Percentiles rank a stretch among this genome's conserved stretches.
Conservation (phyloP, 345 rosid genomes). For the Leavenworthia alabamica region DNA sequence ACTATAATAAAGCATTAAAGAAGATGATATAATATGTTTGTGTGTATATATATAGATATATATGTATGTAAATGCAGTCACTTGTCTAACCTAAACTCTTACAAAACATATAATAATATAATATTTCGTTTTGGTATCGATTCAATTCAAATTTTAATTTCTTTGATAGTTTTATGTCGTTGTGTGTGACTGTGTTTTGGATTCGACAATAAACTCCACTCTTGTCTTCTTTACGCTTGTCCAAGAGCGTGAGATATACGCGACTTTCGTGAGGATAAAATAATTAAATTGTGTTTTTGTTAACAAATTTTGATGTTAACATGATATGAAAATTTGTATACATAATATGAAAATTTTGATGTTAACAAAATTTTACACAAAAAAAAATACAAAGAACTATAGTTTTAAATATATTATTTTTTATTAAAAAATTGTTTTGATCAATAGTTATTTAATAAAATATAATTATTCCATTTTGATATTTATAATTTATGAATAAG, state of each 20-base stretch:
- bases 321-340: no score
- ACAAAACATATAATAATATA: neutral
- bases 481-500: no score
- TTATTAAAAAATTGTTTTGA: no score
- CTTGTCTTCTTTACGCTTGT: constrained; percentile 9
- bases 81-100: constrained; percentile 36
- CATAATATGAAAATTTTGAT: no score
- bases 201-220: neutral
- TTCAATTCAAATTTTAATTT: constrained; percentile 11
- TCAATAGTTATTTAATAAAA: no score
- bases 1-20: constrained; percentile 33
- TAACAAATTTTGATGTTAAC: no score
- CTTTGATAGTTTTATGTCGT: constrained; percentile 23
- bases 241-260: constrained; percentile 14
- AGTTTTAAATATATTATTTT: no score
- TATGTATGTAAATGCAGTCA: constrained; percentile 31
- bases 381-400: no score
- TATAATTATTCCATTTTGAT: no score
- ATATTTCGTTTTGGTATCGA: constrained; percentile 22
- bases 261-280: constrained; percentile 1
- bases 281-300: neutral
- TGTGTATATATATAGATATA: constrained; percentile 16
- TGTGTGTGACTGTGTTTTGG: constrained; percentile 30
- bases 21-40: constrained; percentile 22
- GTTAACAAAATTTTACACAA: no score